A percentile compares a stretch with the other conserved stretches of the same genome.
Evolutionary conservation across 352 stramenopile species (phyloP).

Genomic region (Phytophthora idaei): DNA sequence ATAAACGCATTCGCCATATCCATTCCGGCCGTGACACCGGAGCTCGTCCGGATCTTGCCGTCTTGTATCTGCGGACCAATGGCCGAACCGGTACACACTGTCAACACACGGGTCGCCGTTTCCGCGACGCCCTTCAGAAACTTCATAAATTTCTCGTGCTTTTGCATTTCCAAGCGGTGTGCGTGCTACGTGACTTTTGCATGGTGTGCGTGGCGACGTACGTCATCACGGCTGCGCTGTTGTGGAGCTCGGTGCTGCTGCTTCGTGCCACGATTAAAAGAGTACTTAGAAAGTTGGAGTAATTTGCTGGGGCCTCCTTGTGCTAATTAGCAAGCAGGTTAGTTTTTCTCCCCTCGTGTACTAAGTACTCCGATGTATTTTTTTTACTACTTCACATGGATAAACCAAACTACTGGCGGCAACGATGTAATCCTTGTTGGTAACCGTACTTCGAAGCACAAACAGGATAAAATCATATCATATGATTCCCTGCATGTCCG

Average conservation of each 20-base stretch:
- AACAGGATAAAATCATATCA: no score
- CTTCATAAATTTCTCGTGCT: conserved; percentile 44
- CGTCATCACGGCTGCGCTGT: conserved; percentile 45
- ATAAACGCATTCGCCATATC: conserved; percentile 70
- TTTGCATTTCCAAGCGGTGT: conserved; percentile 38
- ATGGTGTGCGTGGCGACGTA: conserved; percentile 65
- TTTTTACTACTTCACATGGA: no score
- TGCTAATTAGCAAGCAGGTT: neutral
- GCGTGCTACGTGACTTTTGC: conserved; percentile 62
- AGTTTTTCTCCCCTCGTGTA: no score
- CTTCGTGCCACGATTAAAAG: conserved; percentile 16
- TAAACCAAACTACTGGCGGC: no score
- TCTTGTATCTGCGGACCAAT: conserved; percentile 62
- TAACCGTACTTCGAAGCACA: no score
- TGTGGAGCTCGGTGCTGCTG: conserved; percentile 53
- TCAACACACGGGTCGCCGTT: conserved; percentile 46
- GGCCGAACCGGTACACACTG: conserved; percentile 58
- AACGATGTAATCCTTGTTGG: no score
- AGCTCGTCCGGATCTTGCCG: conserved; percentile 63
- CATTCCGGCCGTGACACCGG: conserved; percentile 62
- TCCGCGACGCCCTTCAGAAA: conserved; percentile 44
- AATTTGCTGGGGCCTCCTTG: neutral
- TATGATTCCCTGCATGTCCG: neutral
- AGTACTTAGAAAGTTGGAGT: conserved; percentile 12
- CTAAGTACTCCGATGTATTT: no score